Conservation (phyloP, 768 basidiomycete species). For the Boletus tomentosulus region DNA sequence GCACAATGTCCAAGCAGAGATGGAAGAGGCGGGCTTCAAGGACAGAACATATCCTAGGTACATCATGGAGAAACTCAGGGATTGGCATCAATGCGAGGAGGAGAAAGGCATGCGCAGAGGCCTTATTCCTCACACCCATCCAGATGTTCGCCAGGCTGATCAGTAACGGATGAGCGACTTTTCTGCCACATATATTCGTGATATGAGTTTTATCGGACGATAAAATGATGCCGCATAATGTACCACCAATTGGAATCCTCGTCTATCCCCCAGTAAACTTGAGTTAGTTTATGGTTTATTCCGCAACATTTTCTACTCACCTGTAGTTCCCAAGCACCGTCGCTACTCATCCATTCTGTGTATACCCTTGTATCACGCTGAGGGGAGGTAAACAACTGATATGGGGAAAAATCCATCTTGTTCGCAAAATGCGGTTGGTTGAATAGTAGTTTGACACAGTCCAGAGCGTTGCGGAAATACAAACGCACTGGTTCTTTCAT, state of each 20-base stretch:
- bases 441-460: conserved; percentile 23
- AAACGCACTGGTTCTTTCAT: conserved; percentile 21
- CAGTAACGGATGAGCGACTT: conserved; percentile 6
- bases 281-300: too few relatives aligned
- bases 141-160: conserved; percentile 13
- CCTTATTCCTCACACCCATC: background rate
- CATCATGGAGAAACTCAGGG: background rate
- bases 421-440: conserved; percentile 14
- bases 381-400: background rate
- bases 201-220: conserved; percentile 4
- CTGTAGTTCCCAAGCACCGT: too few relatives aligned
- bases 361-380: conserved; percentile 1
- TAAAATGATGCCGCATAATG: conserved; percentile 1
- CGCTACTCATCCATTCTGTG: conserved; percentile 21
- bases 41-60: background rate
- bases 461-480: conserved; percentile 23
- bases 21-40: background rate
- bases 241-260: background rate
- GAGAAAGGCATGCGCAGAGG: background rate
- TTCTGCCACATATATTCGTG: conserved; percentile 13
- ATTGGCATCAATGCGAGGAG: background rate
- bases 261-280: background rate
- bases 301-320: too few relatives aligned
- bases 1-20: background rate
- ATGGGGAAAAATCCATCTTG: conserved; percentile 5